Conservation (phyloP, 2,329 filamentous ascomycete genomes). For the Pestalotiopsis sp. region DNA sequence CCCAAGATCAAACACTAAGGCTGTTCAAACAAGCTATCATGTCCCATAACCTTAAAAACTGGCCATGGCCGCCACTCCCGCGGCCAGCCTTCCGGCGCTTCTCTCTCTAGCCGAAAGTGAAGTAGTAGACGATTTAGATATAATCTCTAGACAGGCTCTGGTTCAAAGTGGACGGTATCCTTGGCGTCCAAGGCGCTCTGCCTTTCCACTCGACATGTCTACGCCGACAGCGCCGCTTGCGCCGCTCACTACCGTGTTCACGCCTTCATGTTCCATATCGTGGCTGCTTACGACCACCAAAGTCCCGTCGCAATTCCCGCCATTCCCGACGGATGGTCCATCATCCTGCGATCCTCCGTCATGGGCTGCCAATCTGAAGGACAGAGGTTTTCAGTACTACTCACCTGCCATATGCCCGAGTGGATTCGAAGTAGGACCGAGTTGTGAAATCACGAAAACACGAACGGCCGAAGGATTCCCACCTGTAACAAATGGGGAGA, state of each 20-base stretch:
- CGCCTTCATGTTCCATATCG: constrained; percentile 37
- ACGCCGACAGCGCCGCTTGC: constrained; percentile 29
- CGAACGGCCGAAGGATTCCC: constrained; percentile 32
- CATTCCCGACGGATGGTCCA: constrained; percentile 33
- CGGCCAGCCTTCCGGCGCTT: background rate
- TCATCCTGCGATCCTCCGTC: constrained; percentile 35
- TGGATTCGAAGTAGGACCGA: constrained; percentile 35
- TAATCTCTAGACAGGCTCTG: background rate
- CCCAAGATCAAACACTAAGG: background rate
- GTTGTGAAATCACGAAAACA: constrained; percentile 29
- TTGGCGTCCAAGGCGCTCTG: background rate
- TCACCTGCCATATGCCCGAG: constrained; percentile 41
- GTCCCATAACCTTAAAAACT: constrained; percentile 7
- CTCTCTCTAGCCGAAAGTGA: background rate
- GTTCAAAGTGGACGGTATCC: background rate
- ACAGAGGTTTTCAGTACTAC: constrained; percentile 39
- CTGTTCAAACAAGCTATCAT: background rate
- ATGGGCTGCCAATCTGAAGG: constrained; percentile 35
- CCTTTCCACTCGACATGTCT: background rate
- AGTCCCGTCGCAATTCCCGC: constrained; percentile 39
- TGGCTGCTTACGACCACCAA: constrained; percentile 42
- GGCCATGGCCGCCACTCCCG: background rate
- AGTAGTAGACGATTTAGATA: background rate
- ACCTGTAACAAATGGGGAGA: constrained; percentile 29
- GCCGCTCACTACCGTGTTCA: constrained; percentile 42